Base-by-base conservation (phyloP, 441 rosid genomes). In the Pelargonium citronellum region DNA sequence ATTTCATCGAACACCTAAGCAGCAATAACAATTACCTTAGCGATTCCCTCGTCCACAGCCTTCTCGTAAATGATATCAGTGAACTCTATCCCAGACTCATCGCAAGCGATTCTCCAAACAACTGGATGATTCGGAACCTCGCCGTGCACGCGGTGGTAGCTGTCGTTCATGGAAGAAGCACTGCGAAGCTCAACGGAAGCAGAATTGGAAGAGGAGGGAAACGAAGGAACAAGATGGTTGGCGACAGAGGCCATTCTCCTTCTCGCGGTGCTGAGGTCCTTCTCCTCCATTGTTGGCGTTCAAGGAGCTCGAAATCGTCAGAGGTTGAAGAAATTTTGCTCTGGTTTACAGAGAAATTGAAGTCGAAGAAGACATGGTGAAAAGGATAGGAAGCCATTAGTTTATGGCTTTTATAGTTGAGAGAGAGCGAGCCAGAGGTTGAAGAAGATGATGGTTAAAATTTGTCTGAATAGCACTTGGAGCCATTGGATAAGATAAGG, bases 11-110 rank as follows among this genome's bases (percentile, higher is more conserved):
- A 10, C 64, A 60, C 64, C 63, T 10, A 20, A n/a, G 41, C 41
- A 13, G 47, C 5, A 61, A 30, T 53, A 19, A 64, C 39, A 1
- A 17, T 63, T 60, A 89, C 98, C 96, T 89, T 91, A 12, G 96
- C 98, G 58, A 93, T 93, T 47, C 84, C 95, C 81, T 93, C 98
- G 37, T 76, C 93, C 2, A 79, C 79, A 0, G 97, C 91, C 75
- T 93, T 93, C 82, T 91, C 95, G 64, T 91, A 93, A 16, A 89
- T 68, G 64, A 93, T 82, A 77, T 91, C 98, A 60, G 78, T 69
- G 80, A 88, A 87, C 62, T 82, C 86, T 66, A 71, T 80, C 12
- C 74, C 82, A 9, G 76, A 71, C 61, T 78, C 84, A 55, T 82
- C 89, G 24, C 75, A 43, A 39, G 77, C 80, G 73, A 64, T 70